Base-by-base conservation (phyloP, 345 rosid genomes). In the Hibiscus mutabilis region DNA sequence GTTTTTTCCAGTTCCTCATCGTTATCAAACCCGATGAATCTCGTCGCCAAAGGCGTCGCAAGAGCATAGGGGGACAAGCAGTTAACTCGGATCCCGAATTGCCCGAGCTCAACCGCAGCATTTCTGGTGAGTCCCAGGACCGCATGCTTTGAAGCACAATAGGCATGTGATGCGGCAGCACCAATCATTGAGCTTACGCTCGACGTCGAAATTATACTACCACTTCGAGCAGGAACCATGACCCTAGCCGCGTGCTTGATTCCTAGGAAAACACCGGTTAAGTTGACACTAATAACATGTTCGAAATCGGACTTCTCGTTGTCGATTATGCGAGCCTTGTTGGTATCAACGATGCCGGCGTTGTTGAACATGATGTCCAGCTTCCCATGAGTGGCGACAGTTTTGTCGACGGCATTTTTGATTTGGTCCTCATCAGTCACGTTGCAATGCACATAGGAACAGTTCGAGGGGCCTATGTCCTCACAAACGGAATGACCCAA, bases 361-460 rank as follows among this genome's bases (percentile, higher is more conserved):
- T 84, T 84, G 78, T 80, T 82, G 78, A 80, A 76, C 87, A 80
- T 78, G 35, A 80, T 68, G 76, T 82, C 86, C 0, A 82, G 80
- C 76, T 79, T 80, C 19, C 86, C 84, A n/a, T 79, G 55, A n/a
- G 60, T 59, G 2, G 79, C 53, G 47, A 85, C 82, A 2, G 81
- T 75, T 25, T 5, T 46, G 71, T 74, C 78, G 3, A 83, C 78
- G 2, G 78, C 78, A 6, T 40, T 68, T 76, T 70, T 68, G 2
- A 74, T 53, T 0, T 83, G 78, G 55, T 69, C 47, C 55, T 81
- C 88, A 29, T 83, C 33, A 5, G 85, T 79, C 16, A 79, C 83
- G 49, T 82, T 70, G 69, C 75, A 61, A 13, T 33, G 75, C 0
- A 62, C 60, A 33, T 61, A 72, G 33, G 60, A 49, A 52, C 72